A percentile compares a stretch with the other conserved stretches of the same genome.
Conservation (phyloP, 768 basidiomycete genomes). For the Mycena vitilis region DNA sequence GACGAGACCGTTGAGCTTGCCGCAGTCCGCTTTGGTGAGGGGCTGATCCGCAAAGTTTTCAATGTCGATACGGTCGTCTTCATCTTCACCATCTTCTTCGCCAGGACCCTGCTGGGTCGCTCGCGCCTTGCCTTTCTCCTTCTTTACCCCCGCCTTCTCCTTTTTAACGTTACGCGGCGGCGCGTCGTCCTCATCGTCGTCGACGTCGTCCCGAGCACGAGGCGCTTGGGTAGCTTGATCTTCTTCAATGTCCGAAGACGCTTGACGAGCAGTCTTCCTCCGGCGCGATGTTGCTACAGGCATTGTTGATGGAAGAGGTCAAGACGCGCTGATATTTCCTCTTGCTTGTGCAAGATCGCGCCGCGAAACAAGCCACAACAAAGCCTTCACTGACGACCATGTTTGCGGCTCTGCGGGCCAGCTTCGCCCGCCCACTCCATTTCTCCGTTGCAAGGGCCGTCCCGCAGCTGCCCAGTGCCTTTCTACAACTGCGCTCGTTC, state of each 20-base stretch:
- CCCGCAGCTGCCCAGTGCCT: constrained; percentile 19
- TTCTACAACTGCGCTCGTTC: constrained; percentile 62
- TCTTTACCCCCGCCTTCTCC: constrained; percentile 47
- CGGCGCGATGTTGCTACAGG: constrained; percentile 55
- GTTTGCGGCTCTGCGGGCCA: constrained; percentile 52
- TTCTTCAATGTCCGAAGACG: constrained; percentile 73
- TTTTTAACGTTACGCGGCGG: constrained; percentile 50
- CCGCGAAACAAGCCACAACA: background rate
- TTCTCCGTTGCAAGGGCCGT: constrained; percentile 37
- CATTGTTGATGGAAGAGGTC: constrained; percentile 42
- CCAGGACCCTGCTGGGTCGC: constrained; percentile 35
- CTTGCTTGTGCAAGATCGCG: constrained; percentile 13
- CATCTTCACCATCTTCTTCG: constrained; percentile 54
- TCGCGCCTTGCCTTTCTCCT: constrained; percentile 42
- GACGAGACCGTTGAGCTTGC: constrained; percentile 66
- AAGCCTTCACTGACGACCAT: constrained; percentile 39
- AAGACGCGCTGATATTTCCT: constrained; percentile 14
- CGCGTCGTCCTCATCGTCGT: constrained; percentile 59
- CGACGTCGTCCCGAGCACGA: constrained; percentile 44
- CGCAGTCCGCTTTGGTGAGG: constrained; percentile 62
- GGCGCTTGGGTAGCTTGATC: constrained; percentile 48
- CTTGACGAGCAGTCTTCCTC: constrained; percentile 52
- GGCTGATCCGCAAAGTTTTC: constrained; percentile 76
- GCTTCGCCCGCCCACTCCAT: constrained; percentile 31
- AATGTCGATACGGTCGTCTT: constrained; percentile 69